Evolutionary conservation across 73 alveolate species (phyloP), one percentile per base, ranked within the genome.

Genomic region (Paraurostyla sp.): DNA sequence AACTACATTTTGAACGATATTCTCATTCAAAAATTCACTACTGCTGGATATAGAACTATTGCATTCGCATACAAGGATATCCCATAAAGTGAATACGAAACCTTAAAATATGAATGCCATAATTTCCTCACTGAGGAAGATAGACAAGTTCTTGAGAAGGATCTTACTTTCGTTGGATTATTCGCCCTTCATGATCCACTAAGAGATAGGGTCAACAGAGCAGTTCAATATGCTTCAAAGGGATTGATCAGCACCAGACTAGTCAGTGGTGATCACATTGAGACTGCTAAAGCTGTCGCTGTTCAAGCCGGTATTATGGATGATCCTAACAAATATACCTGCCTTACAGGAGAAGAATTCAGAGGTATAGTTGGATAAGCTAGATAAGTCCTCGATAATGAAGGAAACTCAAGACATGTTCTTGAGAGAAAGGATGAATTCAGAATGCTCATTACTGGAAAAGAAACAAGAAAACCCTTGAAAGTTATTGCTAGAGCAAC

Each of bases 401-500:
- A 93, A 40, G 92, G 75, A 4, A 32, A 50, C 35, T 85, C 38
- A 0, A 46, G 41, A 33, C 91, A 82, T 36, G 78, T 33, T 33
- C 94, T 97, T 36, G 93, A 87, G 56, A 85, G 97, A 71, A 71
- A 83, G 36, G 95, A 83, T 0, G 96, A 86, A 27, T 97, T 97
- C 91, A 94, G 50, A 30, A 60, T 29, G 51, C 41, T 69, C 3
- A 35, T 69, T 4, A 36, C 29, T 25, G 65, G 84, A 13, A 38
- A 52, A 45, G 90, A 60, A 40, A 88, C 96, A 7, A 95, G 90
- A 58, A 59, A 82, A 52, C 92, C 90, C 43, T 93, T 97, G 50
- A 87, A 88, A 52, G 99, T 97, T 45, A 94, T 97, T 59, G 99
- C 99, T 18, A 85, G 99, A 87, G 94, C 99, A 0, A 94, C 97